Percentiles rank a stretch among this genome's conserved stretches.
Conservation (phyloP, 257 asterid species). For the Salvia miltiorrhiza region DNA sequence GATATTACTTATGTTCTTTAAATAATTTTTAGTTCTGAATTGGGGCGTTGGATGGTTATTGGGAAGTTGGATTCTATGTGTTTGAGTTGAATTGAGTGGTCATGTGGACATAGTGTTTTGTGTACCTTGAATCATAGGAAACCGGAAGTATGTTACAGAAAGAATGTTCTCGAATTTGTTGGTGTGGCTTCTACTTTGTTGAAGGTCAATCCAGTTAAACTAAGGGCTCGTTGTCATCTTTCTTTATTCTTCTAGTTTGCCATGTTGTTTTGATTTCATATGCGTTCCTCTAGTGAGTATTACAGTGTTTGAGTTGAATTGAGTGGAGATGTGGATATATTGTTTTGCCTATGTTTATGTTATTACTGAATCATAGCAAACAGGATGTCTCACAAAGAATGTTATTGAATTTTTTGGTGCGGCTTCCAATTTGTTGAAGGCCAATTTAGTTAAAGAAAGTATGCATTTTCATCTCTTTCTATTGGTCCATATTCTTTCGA, state of each 20-base stretch:
- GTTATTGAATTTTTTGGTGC: too few species aligned
- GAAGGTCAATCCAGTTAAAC: too few species aligned
- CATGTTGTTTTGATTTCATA: too few species aligned
- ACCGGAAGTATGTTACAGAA: too few species aligned
- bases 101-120: neutral
- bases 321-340: neutral
- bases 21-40: neutral
- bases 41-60: neutral
- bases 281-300: too few species aligned
- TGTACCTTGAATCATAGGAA: neutral
- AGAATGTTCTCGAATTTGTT: neutral
- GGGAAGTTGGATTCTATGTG: too few species aligned
- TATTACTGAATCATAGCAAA: neutral
- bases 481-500: neutral
- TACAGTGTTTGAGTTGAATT: too few species aligned
- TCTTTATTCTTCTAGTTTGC: too few species aligned
- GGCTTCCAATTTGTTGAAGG: too few species aligned
- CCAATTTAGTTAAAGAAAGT: neutral
- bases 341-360: neutral
- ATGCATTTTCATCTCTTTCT: neutral
- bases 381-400: too few species aligned
- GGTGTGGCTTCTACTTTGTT: neutral
- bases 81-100: neutral
- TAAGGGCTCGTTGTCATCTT: too few species aligned
- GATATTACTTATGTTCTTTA: neutral